Evolutionary conservation across 2,329 filamentous ascomycete species (phyloP).

Genomic region (Penicillium sp.): DNA sequence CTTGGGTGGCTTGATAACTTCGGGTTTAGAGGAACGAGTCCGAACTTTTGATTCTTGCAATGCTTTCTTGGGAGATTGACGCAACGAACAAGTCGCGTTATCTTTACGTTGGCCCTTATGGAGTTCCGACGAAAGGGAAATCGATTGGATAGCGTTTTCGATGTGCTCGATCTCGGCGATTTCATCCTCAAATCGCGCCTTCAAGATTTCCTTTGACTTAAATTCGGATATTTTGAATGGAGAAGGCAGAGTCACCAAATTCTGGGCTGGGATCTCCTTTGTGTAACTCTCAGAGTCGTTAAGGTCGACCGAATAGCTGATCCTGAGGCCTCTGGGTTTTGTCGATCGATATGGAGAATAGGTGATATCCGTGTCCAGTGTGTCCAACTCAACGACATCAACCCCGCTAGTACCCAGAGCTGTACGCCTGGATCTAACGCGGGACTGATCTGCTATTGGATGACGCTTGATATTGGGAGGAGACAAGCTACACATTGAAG

Average conservation of each 20-base stretch:
- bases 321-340: conserved; percentile 13
- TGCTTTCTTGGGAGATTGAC: neutral
- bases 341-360: conserved; percentile 1
- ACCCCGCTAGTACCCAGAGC: conserved; percentile 5
- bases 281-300: neutral
- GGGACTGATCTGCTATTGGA: conserved; percentile 14
- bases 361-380: conserved; percentile 3
- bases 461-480: conserved; percentile 23
- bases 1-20: neutral
- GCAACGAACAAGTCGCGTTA: neutral
- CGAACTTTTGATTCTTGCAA: neutral
- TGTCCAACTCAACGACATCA: conserved; percentile 15
- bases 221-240: neutral
- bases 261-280: neutral
- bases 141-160: conserved; percentile 21
- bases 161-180: conserved; percentile 14
- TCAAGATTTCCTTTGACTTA: neutral
- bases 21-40: neutral
- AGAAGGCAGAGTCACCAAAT: neutral
- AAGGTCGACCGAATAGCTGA: conserved; percentile 27
- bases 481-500: conserved; percentile 24
- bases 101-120: neutral
- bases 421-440: conserved; percentile 9
- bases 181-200: neutral
- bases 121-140: conserved; percentile 15